Percentiles rank a stretch among this genome's conserved stretches.
Evolutionary conservation across 2,329 filamentous ascomycete genomes (phyloP).

Genomic region (Scedosporium dehoogii): DNA sequence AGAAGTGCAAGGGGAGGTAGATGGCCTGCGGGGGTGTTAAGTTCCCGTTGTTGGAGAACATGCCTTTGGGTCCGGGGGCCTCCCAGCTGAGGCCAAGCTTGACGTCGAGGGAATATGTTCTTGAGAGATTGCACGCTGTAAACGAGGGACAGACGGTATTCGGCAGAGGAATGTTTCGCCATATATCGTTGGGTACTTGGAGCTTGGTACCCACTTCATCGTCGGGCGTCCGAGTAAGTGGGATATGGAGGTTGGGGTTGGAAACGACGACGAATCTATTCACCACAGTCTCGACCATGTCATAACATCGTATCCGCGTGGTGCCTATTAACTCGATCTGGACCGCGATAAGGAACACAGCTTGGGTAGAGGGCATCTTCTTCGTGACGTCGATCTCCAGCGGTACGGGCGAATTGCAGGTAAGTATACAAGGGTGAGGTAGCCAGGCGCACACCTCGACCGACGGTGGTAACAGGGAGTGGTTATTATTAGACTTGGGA

Average conservation of each 20-base stretch:
- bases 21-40: slow-evolving; percentile 50
- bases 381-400: slow-evolving; percentile 73
- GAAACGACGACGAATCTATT: slow-evolving; percentile 69
- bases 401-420: slow-evolving; percentile 78
- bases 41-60: neutral
- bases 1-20: slow-evolving; percentile 68
- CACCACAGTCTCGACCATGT: slow-evolving; percentile 58
- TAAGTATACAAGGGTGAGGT: slow-evolving; percentile 79
- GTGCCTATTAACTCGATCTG: slow-evolving; percentile 74
- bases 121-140: slow-evolving; percentile 74
- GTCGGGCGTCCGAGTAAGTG: slow-evolving; percentile 47
- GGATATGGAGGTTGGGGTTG: slow-evolving; percentile 60
- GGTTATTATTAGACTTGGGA: neutral
- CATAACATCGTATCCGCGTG: slow-evolving; percentile 71
- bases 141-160: slow-evolving; percentile 85
- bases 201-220: slow-evolving; percentile 56
- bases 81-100: slow-evolving; percentile 69
- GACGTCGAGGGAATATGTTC: slow-evolving; percentile 76
- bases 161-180: slow-evolving; percentile 63
- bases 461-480: slow-evolving; percentile 41
- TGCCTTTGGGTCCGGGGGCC: slow-evolving; percentile 20
- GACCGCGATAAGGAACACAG: slow-evolving; percentile 65
- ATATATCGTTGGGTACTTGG: slow-evolving; percentile 59
- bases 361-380: slow-evolving; percentile 56
- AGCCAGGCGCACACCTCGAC: slow-evolving; percentile 71